Evolutionary conservation across 2,329 filamentous ascomycete genomes (phyloP), one percentile per base, ranked within the genome.

Genomic region (Botrytis elliptica): DNA sequence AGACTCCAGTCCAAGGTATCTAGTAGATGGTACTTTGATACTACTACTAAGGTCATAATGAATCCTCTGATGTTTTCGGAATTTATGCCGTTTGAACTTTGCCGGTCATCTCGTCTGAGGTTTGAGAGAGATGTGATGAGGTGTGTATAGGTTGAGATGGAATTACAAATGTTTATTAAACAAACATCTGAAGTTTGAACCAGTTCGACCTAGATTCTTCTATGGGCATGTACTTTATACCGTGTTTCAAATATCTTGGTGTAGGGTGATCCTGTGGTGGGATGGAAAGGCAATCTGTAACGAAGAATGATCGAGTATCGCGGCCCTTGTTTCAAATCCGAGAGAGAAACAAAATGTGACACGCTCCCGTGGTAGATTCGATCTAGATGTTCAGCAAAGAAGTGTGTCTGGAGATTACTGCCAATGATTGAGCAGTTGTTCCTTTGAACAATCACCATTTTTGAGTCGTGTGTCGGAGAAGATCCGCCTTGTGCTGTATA

Each of bases 161-260:
- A 55, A 68, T 57, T 16, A 57, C 25, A 33, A 68, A 42, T 33
- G n/a, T 68, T 42, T n/a, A 14, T 18, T 25, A 9, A 68, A 57
- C 22, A 57, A 69, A 69, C 49, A 69, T 69, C 66, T 33, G n/a
- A 20, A 69, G 18, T 20, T 42, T 57, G 25, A 69, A 42, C 52
- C 49, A n/a, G 49, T 55, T 55, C 12, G 49, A 5, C 36, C 66
- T 25, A 22, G 29, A 25, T 33, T 33, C 25, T 69, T 44, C 25
- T 16, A 29, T 44, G 52, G n/a, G 18, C 52, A n/a, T 42, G 18
- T 42, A 16, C 2, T 42, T 33, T 16, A 52, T 33, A 57, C 12
- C 38, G 38, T 57, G 66, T 69, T 69, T 69, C 66, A 33, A 5
- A 12, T 25, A 42, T 16, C 38, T 25, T n/a, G 9, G 14, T 14